Evolutionary conservation across 345 rosid species (phyloP).

Genomic region (Pistacia integerrima): DNA sequence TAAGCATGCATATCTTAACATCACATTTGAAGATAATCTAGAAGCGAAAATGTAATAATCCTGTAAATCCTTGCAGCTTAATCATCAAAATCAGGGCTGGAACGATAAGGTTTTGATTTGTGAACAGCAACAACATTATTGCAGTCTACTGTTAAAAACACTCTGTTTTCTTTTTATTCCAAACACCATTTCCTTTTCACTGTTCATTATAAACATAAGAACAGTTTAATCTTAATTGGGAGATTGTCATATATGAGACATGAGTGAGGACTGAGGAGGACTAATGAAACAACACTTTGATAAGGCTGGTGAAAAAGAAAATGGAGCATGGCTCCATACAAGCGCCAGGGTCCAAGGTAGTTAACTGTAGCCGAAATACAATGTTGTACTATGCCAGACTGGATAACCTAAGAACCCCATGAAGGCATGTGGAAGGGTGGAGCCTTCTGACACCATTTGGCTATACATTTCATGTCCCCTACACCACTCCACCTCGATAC

Average conservation of each 20-base stretch:
- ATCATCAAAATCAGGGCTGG: not conserved
- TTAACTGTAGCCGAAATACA: conserved; percentile 19
- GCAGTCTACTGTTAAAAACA: no score
- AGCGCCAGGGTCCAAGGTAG: conserved; percentile 8
- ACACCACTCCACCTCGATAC: conserved; percentile 19
- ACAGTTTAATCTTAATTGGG: not conserved
- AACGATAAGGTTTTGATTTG: no score
- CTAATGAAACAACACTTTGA: not conserved
- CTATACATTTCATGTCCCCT: conserved; percentile 21
- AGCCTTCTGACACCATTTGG: conserved; percentile 42
- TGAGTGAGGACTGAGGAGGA: not conserved
- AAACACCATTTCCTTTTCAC: no score
- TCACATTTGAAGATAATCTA: not conserved
- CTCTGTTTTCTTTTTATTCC: not conserved
- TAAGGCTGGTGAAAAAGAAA: not conserved
- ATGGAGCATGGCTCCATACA: conserved; percentile 14
- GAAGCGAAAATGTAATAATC: not conserved
- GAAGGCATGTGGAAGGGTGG: conserved; percentile 47
- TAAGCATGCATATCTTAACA: not conserved
- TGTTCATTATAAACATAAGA: no score
- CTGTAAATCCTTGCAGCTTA: not conserved
- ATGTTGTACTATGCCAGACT: conserved; percentile 36
- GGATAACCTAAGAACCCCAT: conserved; percentile 38
- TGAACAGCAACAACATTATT: no score
- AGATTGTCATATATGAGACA: not conserved